Conservation (phyloP, 805 yeast species). For the Zygosaccharomyces lentus region DNA sequence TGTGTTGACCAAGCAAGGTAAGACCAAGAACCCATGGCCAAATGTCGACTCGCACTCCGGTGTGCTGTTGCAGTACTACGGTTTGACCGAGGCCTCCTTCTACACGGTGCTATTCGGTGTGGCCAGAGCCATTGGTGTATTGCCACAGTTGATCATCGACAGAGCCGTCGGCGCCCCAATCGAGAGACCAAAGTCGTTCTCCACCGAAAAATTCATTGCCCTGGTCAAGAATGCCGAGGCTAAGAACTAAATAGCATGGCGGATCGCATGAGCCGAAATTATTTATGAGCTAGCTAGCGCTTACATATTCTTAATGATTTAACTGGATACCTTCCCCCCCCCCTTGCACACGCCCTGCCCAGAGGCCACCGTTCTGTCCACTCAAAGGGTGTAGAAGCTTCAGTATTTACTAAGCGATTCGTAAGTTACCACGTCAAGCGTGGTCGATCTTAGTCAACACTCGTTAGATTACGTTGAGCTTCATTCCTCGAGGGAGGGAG, state of each 20-base stretch:
- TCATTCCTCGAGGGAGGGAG: too few relatives aligned
- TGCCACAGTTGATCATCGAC: slow-evolving; percentile 81
- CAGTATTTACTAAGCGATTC: too few relatives aligned
- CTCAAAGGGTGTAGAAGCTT: too few relatives aligned
- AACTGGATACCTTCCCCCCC: background rate
- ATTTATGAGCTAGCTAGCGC: slow-evolving; percentile 8
- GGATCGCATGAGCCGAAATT: slow-evolving; percentile 3
- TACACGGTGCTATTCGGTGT: slow-evolving; percentile 86
- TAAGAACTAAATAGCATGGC: slow-evolving; percentile 13
- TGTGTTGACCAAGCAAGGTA: slow-evolving; percentile 77
- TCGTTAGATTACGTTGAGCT: too few relatives aligned
- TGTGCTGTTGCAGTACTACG: slow-evolving; percentile 79
- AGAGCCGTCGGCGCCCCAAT: slow-evolving; percentile 78
- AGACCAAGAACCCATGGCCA: slow-evolving; percentile 93
- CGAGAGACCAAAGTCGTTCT: slow-evolving; percentile 90
- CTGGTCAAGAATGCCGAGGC: slow-evolving; percentile 50
- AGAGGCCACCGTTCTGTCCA: too few relatives aligned
- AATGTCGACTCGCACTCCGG: slow-evolving; percentile 88
- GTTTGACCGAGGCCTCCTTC: slow-evolving; percentile 75
- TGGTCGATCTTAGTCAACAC: too few relatives aligned
- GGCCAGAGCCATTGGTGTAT: slow-evolving; percentile 79
- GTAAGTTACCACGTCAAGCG: too few relatives aligned
- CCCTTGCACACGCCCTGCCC: too few relatives aligned
- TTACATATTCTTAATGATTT: slow-evolving; percentile 8
- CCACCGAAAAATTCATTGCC: slow-evolving; percentile 87